These are phyloP conservation scores for Tanacetum coccineum DNA, from an alignment of 129 eudicot species.

Conservation along the genomic window DNA sequence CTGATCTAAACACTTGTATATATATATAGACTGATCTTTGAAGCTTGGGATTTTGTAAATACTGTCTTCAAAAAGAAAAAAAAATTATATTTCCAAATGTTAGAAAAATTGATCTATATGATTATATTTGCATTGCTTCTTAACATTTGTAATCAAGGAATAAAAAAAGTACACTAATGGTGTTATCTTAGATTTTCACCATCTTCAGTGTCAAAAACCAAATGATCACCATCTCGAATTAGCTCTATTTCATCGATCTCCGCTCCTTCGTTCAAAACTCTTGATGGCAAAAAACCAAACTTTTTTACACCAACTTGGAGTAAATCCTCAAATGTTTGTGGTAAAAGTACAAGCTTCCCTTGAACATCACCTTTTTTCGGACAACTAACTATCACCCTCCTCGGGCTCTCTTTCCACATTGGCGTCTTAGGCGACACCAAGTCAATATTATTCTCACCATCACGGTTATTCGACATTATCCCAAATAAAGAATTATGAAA, in stretches of 20 bases:
- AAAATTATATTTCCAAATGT: too few relatives aligned
- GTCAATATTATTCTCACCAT: slow-evolving; percentile 30
- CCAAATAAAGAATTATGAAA: slow-evolving; percentile 81
- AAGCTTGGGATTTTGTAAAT: too few relatives aligned
- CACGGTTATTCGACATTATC: slow-evolving; percentile 55
- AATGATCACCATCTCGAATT: slow-evolving; percentile 83
- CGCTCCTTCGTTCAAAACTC: slow-evolving; percentile 51
- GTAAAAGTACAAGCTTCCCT: slow-evolving; percentile 78
- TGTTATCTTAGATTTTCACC: slow-evolving; percentile 26
- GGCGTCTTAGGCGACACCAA: slow-evolving; percentile 29
- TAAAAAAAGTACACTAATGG: slow-evolving; percentile 7
- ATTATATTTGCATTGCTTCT: slow-evolving; percentile 3
- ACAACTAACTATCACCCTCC: slow-evolving; percentile 69
- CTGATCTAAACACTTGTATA: too few relatives aligned
- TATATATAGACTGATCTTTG: too few relatives aligned
- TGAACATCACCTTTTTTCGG: slow-evolving; percentile 49
- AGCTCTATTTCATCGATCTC: slow-evolving; percentile 67
- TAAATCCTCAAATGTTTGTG: slow-evolving; percentile 58
- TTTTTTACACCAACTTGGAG: slow-evolving; percentile 40
- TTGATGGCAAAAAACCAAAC: slow-evolving; percentile 47
- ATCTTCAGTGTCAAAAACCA: slow-evolving; percentile 52
- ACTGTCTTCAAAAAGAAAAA: too few relatives aligned
- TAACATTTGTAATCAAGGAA: not conserved
- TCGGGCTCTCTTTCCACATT: slow-evolving; percentile 7
- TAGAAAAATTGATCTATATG: not conserved